A percentile compares a stretch with the other conserved stretches of the same genome.
These are phyloP conservation scores for Dendrobium officinale DNA, from an alignment of 106 monocot genomes.

Conservation along the genomic window DNA sequence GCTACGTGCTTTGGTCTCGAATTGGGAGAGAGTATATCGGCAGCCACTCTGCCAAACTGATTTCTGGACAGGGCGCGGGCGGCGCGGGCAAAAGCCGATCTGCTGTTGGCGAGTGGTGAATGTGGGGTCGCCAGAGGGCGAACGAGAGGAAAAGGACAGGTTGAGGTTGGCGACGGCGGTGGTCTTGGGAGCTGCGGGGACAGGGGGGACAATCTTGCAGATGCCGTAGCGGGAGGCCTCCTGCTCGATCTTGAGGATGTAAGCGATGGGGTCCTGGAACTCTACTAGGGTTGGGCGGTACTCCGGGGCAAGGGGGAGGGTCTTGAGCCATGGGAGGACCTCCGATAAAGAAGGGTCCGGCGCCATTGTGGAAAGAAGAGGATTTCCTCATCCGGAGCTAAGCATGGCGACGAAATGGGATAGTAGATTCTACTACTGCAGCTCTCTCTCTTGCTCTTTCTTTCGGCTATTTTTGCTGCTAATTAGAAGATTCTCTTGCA, in stretches of 20 bases:
- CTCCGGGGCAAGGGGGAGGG: conserved; percentile 85
- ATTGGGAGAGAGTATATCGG: conserved; percentile 68
- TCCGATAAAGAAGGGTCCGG: conserved; percentile 21
- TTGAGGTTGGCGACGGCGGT: conserved; percentile 50
- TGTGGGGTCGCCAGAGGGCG: conserved; percentile 27
- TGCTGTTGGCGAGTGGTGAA: conserved; percentile 93
- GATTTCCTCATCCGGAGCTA: neutral
- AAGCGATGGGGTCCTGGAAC: conserved; percentile 91
- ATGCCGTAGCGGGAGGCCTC: conserved; percentile 87
- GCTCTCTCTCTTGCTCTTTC: neutral
- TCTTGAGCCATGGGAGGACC: conserved; percentile 65
- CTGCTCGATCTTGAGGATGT: conserved; percentile 88
- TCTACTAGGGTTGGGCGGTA: conserved; percentile 77
- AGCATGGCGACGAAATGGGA: neutral
- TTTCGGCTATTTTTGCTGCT: neutral
- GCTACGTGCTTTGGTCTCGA: conserved; percentile 66
- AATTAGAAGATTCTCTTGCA: neutral
- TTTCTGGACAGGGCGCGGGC: conserved; percentile 71
- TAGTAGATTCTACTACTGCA: neutral
- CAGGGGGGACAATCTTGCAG: conserved; percentile 96
- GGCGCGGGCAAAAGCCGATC: conserved; percentile 87
- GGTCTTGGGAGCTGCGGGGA: conserved; percentile 56
- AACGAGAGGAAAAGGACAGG: conserved; percentile 46
- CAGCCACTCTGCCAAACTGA: conserved; percentile 96
- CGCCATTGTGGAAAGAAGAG: conserved; percentile 9